Evolutionary conservation across 2,329 filamentous ascomycete genomes (phyloP), one percentile per base, ranked within the genome.

Genomic region (Stromatinia cepivora): DNA sequence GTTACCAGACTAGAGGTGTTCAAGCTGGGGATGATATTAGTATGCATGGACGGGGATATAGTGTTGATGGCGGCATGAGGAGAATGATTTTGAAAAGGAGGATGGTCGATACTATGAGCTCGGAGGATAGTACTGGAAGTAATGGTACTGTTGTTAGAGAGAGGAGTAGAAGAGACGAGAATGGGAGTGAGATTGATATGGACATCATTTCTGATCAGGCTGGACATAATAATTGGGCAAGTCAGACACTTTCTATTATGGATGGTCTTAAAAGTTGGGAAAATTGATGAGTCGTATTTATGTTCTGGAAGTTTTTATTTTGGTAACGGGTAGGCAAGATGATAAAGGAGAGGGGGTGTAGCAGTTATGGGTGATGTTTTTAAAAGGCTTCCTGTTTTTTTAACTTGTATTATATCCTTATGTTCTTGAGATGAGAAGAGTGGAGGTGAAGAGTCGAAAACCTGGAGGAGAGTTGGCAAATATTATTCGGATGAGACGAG

Each of bases 111-210:
- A 68, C 69, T 8, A 65, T 28, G 11, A 71, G 48, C 42, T 75
- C 74, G 13, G 70, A 75, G 7, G 69, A 71, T 7, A 75, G 73
- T 53, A 71, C 58, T 28, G 69, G 68, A n/a, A 75, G 73, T 34
- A 73, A 58, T 56, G 70, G 70, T n/a, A 76, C 75, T 11, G 72
- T 76, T n/a, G 63, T 75, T 46, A 70, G 69, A 17, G 74, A 68
- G 20, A 68, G 71, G 50, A 36, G 59, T 25, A 13, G 54, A 31
- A 65, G 63, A 3, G 48, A 20, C 2, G 50, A 62, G 22, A 63
- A 64, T 46, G 58, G 66, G 3, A 46, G 65, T 20, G 72, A 72
- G 8, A 28, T 39, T 45, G 58, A 25, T 31, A 42, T 50, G 45
- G 8, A 52, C 22, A 52, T 58, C 6, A 50, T 46, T n/a, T 42